These are phyloP conservation scores for Fusarium succisae DNA, from an alignment of 2,329 filamentous ascomycete genomes.

Conservation along the genomic window DNA sequence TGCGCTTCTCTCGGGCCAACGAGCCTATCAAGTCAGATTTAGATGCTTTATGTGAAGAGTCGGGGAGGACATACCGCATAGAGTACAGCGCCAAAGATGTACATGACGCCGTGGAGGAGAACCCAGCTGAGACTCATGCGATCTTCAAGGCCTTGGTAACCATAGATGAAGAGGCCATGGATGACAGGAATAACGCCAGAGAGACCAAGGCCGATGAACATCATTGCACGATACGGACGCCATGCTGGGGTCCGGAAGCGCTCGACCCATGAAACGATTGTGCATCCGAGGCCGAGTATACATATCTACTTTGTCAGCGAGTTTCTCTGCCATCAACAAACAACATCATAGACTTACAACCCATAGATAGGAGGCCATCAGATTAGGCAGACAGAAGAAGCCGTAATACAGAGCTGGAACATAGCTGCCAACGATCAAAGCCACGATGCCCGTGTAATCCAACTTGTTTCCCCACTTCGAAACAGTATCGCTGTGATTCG, in stretches of 20 bases:
- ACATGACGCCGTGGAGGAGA: conserved; percentile 80
- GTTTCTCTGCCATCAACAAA: background rate
- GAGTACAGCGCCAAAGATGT: conserved; percentile 84
- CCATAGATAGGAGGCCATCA: conserved; percentile 77
- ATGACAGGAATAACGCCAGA: conserved; percentile 85
- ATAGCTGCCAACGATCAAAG: conserved; percentile 90
- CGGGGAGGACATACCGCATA: conserved; percentile 74
- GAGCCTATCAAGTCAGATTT: conserved; percentile 58
- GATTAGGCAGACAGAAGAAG: conserved; percentile 73
- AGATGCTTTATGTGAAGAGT: background rate
- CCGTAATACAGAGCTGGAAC: conserved; percentile 90
- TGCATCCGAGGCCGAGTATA: conserved; percentile 78
- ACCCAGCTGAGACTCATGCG: conserved; percentile 86
- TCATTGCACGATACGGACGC: conserved; percentile 84
- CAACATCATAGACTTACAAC: conserved; percentile 64
- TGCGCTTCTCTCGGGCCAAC: conserved; percentile 82
- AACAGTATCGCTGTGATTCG: conserved; percentile 83
- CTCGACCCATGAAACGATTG: conserved; percentile 80
- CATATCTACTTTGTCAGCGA: conserved; percentile 69
- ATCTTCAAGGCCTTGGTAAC: conserved; percentile 70
- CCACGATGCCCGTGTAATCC: conserved; percentile 94
- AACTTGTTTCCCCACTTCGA: conserved; percentile 89
- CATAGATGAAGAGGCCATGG: conserved; percentile 77
- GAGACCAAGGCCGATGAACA: conserved; percentile 89
- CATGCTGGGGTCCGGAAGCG: conserved; percentile 84